Percentiles rank a stretch among this genome's conserved stretches.
phyloP scores from a whole-genome alignment of 352 stramenopile species.

The Phytophthora niederhauseri region DNA sequence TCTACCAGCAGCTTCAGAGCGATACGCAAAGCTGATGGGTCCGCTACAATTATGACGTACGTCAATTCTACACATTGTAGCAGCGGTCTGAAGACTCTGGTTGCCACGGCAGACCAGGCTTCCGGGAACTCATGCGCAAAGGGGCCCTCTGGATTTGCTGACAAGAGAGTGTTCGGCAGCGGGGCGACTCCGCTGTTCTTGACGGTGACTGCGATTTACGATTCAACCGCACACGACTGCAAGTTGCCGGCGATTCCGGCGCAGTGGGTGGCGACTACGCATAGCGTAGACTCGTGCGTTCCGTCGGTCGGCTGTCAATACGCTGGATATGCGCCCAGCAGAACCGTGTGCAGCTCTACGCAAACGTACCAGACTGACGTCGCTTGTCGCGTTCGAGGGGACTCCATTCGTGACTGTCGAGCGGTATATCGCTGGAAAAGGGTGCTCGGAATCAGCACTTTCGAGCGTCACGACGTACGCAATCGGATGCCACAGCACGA shows the following conservation, averaged over 20 bases:
- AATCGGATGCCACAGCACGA: constrained; percentile 6
- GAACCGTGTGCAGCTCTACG: constrained; percentile 9
- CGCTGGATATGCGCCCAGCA: not conserved
- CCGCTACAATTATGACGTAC: constrained; percentile 14
- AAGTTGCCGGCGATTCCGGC: not conserved
- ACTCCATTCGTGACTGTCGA: constrained; percentile 11
- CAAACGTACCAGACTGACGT: constrained; percentile 7
- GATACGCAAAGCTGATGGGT: constrained; percentile 13
- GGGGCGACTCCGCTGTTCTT: constrained; percentile 18
- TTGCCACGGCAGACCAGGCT: constrained; percentile 3
- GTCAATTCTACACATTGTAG: constrained; percentile 1
- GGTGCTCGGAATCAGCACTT: constrained; percentile 6
- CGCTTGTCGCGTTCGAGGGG: not conserved
- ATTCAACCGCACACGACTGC: constrained; percentile 2
- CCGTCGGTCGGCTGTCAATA: constrained; percentile 12
- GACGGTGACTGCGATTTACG: not conserved
- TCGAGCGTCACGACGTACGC: constrained; percentile 8
- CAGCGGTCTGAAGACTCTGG: not conserved
- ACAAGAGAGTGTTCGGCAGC: constrained; percentile 7
- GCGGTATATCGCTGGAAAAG: constrained; percentile 8
- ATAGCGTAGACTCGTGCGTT: constrained; percentile 4
- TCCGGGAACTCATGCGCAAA: constrained; percentile 5
- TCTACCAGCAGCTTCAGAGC: constrained; percentile 4
- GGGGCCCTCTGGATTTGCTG: not conserved
- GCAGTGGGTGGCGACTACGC: constrained; percentile 6